A percentile compares a stretch with the other conserved stretches of the same genome.
These are phyloP conservation scores for Syncephalis plumigaleata DNA, from an alignment of 371 early-diverging fungal genomes.

Conservation along the genomic window DNA sequence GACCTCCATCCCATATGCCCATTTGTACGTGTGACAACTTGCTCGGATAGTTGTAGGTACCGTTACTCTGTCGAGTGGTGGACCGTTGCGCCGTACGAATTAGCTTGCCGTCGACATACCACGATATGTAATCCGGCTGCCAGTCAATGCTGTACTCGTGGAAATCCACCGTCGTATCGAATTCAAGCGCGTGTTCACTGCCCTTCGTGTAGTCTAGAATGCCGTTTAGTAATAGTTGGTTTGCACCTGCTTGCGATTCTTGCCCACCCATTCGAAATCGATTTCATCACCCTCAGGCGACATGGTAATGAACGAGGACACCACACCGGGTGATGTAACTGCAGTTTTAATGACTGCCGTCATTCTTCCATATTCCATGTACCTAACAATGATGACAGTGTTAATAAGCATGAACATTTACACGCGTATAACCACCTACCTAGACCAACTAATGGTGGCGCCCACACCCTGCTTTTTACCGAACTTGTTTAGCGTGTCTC, in stretches of 20 bases:
- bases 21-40: constrained; percentile 30
- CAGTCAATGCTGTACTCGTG: constrained; percentile 27
- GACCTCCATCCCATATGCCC: constrained; percentile 56
- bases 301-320: constrained; percentile 36
- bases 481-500: constrained; percentile 10
- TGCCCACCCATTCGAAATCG: constrained; percentile 51
- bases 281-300: constrained; percentile 36
- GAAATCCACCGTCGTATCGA: constrained; percentile 11
- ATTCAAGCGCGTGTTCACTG: constrained; percentile 6
- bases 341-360: constrained; percentile 31
- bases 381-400: constrained; percentile 9
- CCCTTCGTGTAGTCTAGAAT: background rate
- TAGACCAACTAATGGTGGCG: constrained; percentile 29
- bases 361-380: constrained; percentile 30
- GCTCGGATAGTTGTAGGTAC: constrained; percentile 24
- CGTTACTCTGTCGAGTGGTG: constrained; percentile 10
- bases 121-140: constrained; percentile 26
- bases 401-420: background rate
- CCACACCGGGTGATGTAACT: constrained; percentile 24
- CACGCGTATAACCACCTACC: background rate
- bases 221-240: constrained; percentile 34
- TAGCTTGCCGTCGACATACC: constrained; percentile 21
- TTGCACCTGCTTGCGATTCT: constrained; percentile 23
- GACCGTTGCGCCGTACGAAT: constrained; percentile 21
- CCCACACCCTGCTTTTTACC: constrained; percentile 29